These are phyloP conservation scores for Ogataea kodamae DNA, from an alignment of 805 yeast species.

Conservation along the genomic window DNA sequence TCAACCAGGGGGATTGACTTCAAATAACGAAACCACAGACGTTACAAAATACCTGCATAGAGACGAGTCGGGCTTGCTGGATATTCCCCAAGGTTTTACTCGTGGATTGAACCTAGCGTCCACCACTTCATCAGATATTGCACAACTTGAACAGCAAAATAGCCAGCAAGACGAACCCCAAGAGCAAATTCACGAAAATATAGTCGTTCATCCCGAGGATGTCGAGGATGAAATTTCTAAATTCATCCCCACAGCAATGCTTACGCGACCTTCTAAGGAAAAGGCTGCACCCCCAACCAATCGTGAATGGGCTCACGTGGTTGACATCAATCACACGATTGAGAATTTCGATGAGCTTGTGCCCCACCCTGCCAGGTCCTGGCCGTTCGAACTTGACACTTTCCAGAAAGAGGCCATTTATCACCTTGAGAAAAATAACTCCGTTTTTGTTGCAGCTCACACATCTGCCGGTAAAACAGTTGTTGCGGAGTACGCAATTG, in stretches of 20 bases:
- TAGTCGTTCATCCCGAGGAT: slow-evolving; percentile 11
- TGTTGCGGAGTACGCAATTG: slow-evolving; percentile 97
- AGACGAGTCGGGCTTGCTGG: slow-evolving; percentile 73
- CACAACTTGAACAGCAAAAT: slow-evolving; percentile 4
- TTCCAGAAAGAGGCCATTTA: slow-evolving; percentile 97
- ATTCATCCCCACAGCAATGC: slow-evolving; percentile 27
- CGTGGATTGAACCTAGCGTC: slow-evolving; percentile 54
- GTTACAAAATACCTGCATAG: slow-evolving; percentile 49
- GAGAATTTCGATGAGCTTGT: slow-evolving; percentile 84
- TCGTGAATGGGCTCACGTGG: slow-evolving; percentile 91
- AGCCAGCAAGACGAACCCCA: slow-evolving; percentile 11
- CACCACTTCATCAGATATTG: slow-evolving; percentile 5
- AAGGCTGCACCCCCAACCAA: slow-evolving; percentile 15
- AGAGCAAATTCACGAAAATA: slow-evolving; percentile 10
- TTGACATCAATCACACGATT: slow-evolving; percentile 77
- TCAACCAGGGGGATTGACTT: slow-evolving; percentile 76
- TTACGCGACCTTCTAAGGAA: slow-evolving; percentile 25
- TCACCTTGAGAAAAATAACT: slow-evolving; percentile 95
- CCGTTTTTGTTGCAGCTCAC: slow-evolving; percentile 98
- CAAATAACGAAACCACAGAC: slow-evolving; percentile 23
- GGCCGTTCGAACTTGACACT: slow-evolving; percentile 93
- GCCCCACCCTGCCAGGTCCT: slow-evolving; percentile 87
- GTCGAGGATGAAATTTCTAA: slow-evolving; percentile 28
- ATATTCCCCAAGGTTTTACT: slow-evolving; percentile 75
- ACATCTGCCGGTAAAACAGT: slow-evolving; percentile 99